phyloP scores from a whole-genome alignment of 83 land plant genomes.

The Picea abies region DNA sequence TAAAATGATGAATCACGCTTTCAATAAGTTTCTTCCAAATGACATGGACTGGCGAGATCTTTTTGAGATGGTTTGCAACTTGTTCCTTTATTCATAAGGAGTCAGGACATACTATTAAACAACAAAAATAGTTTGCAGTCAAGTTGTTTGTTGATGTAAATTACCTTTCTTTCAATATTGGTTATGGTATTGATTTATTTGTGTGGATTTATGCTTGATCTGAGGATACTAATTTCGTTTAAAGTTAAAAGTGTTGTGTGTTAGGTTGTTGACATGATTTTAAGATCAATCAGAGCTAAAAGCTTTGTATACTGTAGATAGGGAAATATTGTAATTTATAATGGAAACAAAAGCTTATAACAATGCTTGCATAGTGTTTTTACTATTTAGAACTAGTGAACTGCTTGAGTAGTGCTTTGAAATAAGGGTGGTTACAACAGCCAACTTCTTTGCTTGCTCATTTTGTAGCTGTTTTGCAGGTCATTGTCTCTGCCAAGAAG shows the following conservation, averaged over 20 bases:
- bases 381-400: background rate
- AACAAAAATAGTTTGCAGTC: background rate
- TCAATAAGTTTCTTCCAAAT: slow-evolving; percentile 92
- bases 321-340: background rate
- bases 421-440: background rate
- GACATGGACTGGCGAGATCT: slow-evolving; percentile 96
- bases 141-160: background rate
- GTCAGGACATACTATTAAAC: background rate
- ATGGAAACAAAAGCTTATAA: background rate
- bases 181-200: background rate
- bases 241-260: background rate
- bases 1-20: slow-evolving; percentile 99
- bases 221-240: background rate
- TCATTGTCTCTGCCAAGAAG: slow-evolving; percentile 96
- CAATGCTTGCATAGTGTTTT: background rate
- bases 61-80: slow-evolving; percentile 84
- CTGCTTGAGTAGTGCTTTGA: background rate
- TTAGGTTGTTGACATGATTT: too few relatives aligned
- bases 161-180: background rate
- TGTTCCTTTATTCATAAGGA: background rate
- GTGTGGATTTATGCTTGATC: background rate
- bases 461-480: slow-evolving; percentile 46
- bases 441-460: background rate
- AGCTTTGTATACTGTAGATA: background rate
- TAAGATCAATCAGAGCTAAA: too few relatives aligned